phyloP scores from a whole-genome alignment of 805 yeast genomes.

The Hanseniaspora occidentalis region DNA sequence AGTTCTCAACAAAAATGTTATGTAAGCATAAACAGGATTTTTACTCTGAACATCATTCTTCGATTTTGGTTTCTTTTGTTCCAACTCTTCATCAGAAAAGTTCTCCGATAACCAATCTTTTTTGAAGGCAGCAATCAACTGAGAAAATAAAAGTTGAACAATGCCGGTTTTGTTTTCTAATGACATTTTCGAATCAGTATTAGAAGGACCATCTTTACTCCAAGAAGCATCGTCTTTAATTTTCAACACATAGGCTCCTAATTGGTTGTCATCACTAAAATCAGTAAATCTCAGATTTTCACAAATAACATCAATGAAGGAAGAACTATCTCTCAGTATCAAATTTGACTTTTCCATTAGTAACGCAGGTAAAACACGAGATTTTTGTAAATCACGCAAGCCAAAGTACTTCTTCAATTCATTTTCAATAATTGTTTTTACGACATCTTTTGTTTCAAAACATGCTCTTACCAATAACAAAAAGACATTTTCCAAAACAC shows the following conservation, averaged over 20 bases:
- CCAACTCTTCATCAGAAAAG: slow-evolving; percentile 12
- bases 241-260: slow-evolving; percentile 17
- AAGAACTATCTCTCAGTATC: slow-evolving; percentile 26
- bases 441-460: slow-evolving; percentile 45
- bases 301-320: not conserved
- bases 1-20: slow-evolving; percentile 53
- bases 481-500: slow-evolving; percentile 34
- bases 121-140: slow-evolving; percentile 41
- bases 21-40: slow-evolving; percentile 51
- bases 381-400: slow-evolving; percentile 2
- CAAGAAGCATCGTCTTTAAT: slow-evolving; percentile 14
- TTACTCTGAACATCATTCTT: slow-evolving; percentile 28
- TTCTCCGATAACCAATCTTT: slow-evolving; percentile 32
- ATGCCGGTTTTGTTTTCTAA: slow-evolving; percentile 37
- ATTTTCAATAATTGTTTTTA: slow-evolving; percentile 35
- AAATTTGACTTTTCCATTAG: slow-evolving; percentile 39
- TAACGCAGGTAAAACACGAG: slow-evolving; percentile 34
- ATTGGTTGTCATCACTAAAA: slow-evolving; percentile 28
- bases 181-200: slow-evolving; percentile 7
- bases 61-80: slow-evolving; percentile 21
- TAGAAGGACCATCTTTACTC: slow-evolving; percentile 12
- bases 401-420: slow-evolving; percentile 21
- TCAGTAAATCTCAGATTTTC: slow-evolving; percentile 28
- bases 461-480: slow-evolving; percentile 52
- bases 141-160: slow-evolving; percentile 48